Evolutionary conservation across 257 asterid genomes (phyloP).

Genomic region (Gentiana macrophylla): DNA sequence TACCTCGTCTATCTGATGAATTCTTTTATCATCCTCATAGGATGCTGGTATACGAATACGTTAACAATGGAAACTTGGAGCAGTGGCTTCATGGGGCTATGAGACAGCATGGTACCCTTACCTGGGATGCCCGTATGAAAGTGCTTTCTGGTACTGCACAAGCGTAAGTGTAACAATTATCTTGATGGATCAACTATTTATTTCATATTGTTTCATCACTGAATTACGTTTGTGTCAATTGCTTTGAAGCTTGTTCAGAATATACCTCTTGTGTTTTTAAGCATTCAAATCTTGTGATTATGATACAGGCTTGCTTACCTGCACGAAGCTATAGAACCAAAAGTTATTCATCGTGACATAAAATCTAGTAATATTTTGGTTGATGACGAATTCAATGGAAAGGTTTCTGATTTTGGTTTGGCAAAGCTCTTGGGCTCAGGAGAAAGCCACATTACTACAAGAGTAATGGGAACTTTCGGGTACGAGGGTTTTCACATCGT

Average conservation of each 20-base stretch:
- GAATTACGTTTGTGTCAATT: not conserved
- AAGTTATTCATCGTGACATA: constrained; percentile 79
- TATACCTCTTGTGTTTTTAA: not conserved
- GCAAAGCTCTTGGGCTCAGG: constrained; percentile 84
- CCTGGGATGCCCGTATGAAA: constrained; percentile 58
- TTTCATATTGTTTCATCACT: not conserved
- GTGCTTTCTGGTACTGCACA: constrained; percentile 47
- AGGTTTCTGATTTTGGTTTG: constrained; percentile 84
- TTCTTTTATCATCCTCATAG: constrained; percentile 16
- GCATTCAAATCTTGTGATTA: not conserved
- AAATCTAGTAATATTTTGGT: constrained; percentile 80
- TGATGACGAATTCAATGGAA: constrained; percentile 68
- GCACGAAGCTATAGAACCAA: constrained; percentile 82
- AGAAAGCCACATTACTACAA: constrained; percentile 67
- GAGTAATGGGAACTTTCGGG: constrained; percentile 97
- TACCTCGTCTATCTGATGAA: not conserved
- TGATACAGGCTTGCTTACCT: constrained; percentile 59
- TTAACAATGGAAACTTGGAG: constrained; percentile 76
- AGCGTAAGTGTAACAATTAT: constrained; percentile 19
- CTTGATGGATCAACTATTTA: not conserved
- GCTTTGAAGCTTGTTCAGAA: not conserved
- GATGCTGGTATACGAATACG: constrained; percentile 73
- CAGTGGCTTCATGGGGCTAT: constrained; percentile 74
- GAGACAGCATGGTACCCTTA: constrained; percentile 37
- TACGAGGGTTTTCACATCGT: constrained; percentile 18